These are phyloP conservation scores for Diaporthe citrichinensis DNA, from an alignment of 2,329 filamentous ascomycete genomes.

Conservation along the genomic window DNA sequence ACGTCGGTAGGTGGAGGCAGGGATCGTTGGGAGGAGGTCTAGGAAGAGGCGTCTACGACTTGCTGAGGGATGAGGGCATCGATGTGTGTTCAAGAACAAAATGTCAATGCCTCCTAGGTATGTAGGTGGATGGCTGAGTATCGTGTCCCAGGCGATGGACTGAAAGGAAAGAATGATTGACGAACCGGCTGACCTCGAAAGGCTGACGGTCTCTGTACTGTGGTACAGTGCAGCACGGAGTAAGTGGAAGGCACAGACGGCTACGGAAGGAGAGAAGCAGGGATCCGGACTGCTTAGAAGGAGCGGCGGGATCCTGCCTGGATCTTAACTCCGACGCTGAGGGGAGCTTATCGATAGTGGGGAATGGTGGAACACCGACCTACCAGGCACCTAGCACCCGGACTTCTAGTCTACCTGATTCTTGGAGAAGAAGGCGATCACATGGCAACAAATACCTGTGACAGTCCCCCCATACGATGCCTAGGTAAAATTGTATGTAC, in stretches of 20 bases:
- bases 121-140: background rate
- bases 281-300: background rate
- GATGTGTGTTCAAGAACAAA: background rate
- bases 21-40: background rate
- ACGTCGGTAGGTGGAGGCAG: background rate
- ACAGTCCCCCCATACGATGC: background rate
- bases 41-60: background rate
- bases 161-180: slow-evolving; percentile 17
- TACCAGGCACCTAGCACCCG: background rate
- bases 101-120: background rate
- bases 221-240: slow-evolving; percentile 5
- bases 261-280: slow-evolving; percentile 11
- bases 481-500: background rate
- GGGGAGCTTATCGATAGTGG: slow-evolving; percentile 22
- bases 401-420: background rate
- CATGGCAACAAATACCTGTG: background rate
- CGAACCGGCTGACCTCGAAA: background rate
- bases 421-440: slow-evolving; percentile 6
- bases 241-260: slow-evolving; percentile 13
- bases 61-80: background rate
- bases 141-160: slow-evolving; percentile 1
- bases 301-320: background rate
- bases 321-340: slow-evolving; percentile 14
- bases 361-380: background rate
- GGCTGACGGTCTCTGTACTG: background rate